Evolutionary conservation across 768 basidiomycete genomes (phyloP).

Genomic region (Dioszegia aurantiaca): DNA sequence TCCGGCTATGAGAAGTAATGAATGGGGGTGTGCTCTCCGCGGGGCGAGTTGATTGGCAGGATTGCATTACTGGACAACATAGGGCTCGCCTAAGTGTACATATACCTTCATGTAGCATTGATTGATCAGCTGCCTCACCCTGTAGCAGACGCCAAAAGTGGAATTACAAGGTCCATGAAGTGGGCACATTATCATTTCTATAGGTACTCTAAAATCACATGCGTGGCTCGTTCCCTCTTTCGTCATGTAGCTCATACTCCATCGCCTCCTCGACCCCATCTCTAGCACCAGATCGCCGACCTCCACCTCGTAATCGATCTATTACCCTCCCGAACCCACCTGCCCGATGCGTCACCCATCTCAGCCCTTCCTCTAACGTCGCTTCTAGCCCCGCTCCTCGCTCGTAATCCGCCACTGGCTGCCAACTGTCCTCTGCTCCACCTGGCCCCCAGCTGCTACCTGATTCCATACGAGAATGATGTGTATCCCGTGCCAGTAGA

Average conservation of each 20-base stretch:
- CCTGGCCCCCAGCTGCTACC: slow-evolving; percentile 28
- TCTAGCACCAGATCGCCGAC: no score
- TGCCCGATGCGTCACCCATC: slow-evolving; percentile 25
- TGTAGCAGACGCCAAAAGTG: no score
- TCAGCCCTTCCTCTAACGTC: slow-evolving; percentile 35
- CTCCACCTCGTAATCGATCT: background rate
- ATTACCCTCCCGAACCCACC: slow-evolving; percentile 6
- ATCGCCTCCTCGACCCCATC: slow-evolving; percentile 11
- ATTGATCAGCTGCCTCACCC: no score
- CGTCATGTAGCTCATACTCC: slow-evolving; percentile 23
- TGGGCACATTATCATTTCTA: background rate
- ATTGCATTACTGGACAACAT: no score
- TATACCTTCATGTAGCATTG: no score
- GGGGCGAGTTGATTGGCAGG: no score
- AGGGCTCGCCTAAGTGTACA: no score
- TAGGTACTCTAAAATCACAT: background rate
- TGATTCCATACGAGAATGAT: background rate
- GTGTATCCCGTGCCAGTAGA: background rate
- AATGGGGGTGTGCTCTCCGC: no score
- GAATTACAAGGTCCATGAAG: no score
- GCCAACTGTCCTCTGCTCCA: background rate
- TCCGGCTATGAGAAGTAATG: slow-evolving; percentile 8
- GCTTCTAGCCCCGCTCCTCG: slow-evolving; percentile 34
- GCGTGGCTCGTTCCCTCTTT: background rate
- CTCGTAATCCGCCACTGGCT: slow-evolving; percentile 19